Percentiles rank a stretch among this genome's conserved stretches.
Conservation (phyloP, 768 basidiomycete species). For the Sporobolomyces phaffii region DNA sequence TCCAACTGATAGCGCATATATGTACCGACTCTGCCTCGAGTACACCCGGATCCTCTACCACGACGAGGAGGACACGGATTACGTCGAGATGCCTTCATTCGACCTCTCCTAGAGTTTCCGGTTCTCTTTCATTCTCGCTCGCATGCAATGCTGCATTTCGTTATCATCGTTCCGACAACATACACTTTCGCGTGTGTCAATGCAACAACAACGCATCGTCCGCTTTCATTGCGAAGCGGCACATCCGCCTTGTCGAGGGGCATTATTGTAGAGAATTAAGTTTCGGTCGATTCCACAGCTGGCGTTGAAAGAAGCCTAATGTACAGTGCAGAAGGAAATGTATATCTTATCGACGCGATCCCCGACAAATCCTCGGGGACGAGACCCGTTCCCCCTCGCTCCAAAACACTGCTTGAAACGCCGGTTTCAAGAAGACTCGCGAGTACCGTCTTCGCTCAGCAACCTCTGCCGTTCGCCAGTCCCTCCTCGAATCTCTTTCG, state of each 20-base stretch:
- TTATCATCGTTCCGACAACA: too few relatives aligned
- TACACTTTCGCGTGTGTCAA: too few relatives aligned
- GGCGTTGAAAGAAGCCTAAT: too few relatives aligned
- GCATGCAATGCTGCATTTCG: not conserved
- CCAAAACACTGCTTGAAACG: not conserved
- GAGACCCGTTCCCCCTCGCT: not conserved
- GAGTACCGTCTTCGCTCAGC: slow-evolving; percentile 1
- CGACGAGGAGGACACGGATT: slow-evolving; percentile 38
- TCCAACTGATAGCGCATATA: slow-evolving; percentile 26
- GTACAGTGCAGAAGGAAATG: too few relatives aligned
- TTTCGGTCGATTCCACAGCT: too few relatives aligned
- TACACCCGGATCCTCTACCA: slow-evolving; percentile 42
- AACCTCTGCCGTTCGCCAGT: slow-evolving; percentile 4
- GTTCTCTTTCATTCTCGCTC: not conserved
- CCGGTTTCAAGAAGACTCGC: not conserved
- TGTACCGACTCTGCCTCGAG: slow-evolving; percentile 44
- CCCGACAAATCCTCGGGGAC: too few relatives aligned
- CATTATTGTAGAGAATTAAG: too few relatives aligned
- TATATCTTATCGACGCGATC: too few relatives aligned
- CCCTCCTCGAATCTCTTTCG: not conserved
- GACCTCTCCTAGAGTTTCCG: not conserved
- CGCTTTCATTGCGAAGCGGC: too few relatives aligned
- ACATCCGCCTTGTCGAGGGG: too few relatives aligned
- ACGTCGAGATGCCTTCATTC: slow-evolving; percentile 24
- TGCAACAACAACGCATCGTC: too few relatives aligned